Base-by-base conservation (phyloP, 768 basidiomycete species). In the Rhizopogon salebrosus region DNA sequence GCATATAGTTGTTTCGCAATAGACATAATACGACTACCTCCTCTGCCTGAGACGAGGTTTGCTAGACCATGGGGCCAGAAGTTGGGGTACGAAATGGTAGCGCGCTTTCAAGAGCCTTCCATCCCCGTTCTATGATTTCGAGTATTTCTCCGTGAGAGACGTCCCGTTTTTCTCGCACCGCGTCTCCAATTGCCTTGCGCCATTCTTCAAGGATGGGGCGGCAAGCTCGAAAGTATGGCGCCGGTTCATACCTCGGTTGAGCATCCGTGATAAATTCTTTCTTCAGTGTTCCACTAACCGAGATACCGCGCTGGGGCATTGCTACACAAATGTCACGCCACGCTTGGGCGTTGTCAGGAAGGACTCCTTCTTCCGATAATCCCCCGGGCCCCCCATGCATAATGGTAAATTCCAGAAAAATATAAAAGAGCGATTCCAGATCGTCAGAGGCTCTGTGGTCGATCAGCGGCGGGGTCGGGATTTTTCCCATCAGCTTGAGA, bases 191-290 rank as follows among this genome's bases (percentile, higher is more conserved):
- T 43, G 22, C 26, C n/a, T 6, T 27, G 26, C 10, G 3, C 26
- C 26, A 43, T n/a, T 24, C n/a, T 5, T 43, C 26, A 27, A 43
- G 41, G 26, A 43, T 29, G 26, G 41, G 41, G 6, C 1, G 3
- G 11, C 41, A 43, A 27, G n/a, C 41, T 18, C 3, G 6, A 3
- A 27, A 43, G 10, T 18, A 43, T 6, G 10, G n/a, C 0, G 41
- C 1, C 5, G 2, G 41, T 11, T 43, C 4, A 3, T n/a, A 43
- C 1, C 0, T 1, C 1, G 1, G 41, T 3, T 5, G 2, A 1
- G 18, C 6, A 2, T 43, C n/a, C 3, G 6, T 43, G 2, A 43
- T 4, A 11, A 43, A 43, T 3, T 27, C 26, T 18, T 27, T 27
- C 26, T 27, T 27, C 1, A 43, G 5, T 1, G 6, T 1, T n/a